Percentiles rank a stretch among this genome's conserved stretches.
Evolutionary conservation across 306 rosid species (phyloP).

Genomic region (Medicago lupulina): DNA sequence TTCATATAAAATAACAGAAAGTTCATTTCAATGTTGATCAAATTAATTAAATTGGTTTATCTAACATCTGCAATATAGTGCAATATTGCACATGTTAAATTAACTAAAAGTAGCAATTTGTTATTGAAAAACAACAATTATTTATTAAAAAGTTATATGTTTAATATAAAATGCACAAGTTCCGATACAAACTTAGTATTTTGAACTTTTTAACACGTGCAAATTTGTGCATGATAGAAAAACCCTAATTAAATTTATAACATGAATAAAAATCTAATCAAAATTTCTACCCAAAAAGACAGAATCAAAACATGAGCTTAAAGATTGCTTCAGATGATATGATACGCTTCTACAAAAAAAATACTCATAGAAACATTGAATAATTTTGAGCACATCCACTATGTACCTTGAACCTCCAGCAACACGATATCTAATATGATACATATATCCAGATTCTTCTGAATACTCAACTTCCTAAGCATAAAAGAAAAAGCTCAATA

Average conservation of each 20-base stretch:
- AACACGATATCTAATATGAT: constrained; percentile 86
- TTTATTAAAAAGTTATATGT: too few species aligned
- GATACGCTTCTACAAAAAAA: constrained; percentile 7
- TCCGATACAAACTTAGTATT: too few species aligned
- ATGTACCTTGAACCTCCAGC: constrained; percentile 76
- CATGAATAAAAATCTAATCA: constrained; percentile 20
- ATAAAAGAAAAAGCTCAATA: constrained; percentile 43
- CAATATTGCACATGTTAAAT: too few species aligned
- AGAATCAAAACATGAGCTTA: constrained; percentile 32
- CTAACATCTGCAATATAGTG: too few species aligned
- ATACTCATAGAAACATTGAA: neutral
- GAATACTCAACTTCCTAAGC: constrained; percentile 94
- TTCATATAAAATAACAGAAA: neutral
- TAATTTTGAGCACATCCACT: neutral
- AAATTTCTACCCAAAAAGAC: neutral
- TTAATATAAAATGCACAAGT: too few species aligned
- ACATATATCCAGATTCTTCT: constrained; percentile 87
- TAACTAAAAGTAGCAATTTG: too few species aligned
- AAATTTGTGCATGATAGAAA: too few species aligned
- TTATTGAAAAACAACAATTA: too few species aligned
- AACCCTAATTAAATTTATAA: neutral
- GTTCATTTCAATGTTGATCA: constrained; percentile 1
- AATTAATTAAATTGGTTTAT: neutral
- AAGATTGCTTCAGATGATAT: constrained; percentile 1
- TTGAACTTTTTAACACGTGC: too few species aligned